Evolutionary conservation across 2,329 filamentous ascomycete genomes (phyloP).

Genomic region (Lachnellula arida): DNA sequence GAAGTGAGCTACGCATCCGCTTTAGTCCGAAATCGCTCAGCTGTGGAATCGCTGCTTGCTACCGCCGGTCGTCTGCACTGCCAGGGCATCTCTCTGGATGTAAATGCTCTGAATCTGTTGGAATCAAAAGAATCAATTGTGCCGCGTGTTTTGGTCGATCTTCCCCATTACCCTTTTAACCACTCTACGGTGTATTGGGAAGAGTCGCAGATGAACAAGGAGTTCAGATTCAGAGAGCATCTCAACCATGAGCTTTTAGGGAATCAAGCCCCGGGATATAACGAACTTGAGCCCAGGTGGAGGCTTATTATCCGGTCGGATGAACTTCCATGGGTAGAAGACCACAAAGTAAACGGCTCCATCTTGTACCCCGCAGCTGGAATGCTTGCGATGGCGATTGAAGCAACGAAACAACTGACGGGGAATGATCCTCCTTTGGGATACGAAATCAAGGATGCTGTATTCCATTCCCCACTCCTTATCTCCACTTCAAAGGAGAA

Average conservation of each 20-base stretch:
- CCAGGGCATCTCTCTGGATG: neutral
- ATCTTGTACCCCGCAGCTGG: constrained; percentile 29
- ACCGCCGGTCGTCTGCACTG: neutral
- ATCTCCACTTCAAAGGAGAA: constrained; percentile 31
- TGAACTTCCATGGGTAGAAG: constrained; percentile 28
- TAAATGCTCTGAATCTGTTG: neutral
- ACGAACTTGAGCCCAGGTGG: constrained; percentile 26
- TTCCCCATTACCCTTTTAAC: constrained; percentile 51
- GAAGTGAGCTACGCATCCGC: neutral
- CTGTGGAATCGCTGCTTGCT: neutral
- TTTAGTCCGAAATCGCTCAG: constrained; percentile 3
- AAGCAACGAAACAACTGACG: constrained; percentile 20
- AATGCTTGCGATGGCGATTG: constrained; percentile 29
- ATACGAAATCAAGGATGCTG: constrained; percentile 1
- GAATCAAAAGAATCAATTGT: neutral
- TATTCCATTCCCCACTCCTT: constrained; percentile 28
- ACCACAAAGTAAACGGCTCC: constrained; percentile 22
- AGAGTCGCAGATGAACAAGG: constrained; percentile 43
- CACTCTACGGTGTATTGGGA: constrained; percentile 47
- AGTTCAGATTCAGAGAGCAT: constrained; percentile 41
- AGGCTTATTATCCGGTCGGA: constrained; percentile 23
- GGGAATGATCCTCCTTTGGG: neutral
- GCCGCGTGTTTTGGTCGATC: constrained; percentile 32
- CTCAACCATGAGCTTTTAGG: constrained; percentile 36
- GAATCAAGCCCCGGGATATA: constrained; percentile 14